Conservation (phyloP, 179 eudicot genomes). For the Actinidia polygama region DNA sequence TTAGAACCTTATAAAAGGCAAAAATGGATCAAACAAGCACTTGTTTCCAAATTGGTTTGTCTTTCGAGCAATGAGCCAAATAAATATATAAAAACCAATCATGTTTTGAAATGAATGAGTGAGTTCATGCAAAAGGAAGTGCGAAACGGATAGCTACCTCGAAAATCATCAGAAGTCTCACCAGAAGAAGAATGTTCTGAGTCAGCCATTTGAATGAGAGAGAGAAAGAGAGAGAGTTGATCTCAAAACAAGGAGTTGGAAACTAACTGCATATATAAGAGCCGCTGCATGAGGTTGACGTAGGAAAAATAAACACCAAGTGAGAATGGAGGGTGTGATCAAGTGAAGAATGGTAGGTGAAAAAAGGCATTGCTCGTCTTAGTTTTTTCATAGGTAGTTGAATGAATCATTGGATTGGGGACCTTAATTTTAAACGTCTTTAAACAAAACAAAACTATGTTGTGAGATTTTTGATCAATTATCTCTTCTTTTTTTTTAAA, state of each 20-base stretch:
- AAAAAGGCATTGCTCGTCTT: neutral
- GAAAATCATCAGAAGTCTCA: conserved; percentile 16
- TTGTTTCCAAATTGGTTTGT: too few species aligned
- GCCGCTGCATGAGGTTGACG: neutral
- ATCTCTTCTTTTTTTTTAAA: too few species aligned
- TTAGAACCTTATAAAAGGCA: too few species aligned
- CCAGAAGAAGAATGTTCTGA: conserved; percentile 26
- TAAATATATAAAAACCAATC: too few species aligned
- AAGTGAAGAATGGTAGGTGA: conserved; percentile 21
- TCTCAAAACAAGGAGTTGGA: neutral
- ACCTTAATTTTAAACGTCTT: too few species aligned
- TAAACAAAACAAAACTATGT: too few species aligned
- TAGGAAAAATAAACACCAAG: too few species aligned
- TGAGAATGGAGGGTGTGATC: conserved; percentile 22
- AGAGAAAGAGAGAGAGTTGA: neutral
- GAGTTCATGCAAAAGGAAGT: too few species aligned
- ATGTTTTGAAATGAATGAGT: too few species aligned
- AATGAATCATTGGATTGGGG: neutral
- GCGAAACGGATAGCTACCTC: neutral
- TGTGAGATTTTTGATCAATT: too few species aligned
- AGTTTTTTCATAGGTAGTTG: conserved; percentile 9
- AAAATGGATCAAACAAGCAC: too few species aligned
- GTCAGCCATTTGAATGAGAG: conserved; percentile 17
- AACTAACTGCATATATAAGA: neutral
- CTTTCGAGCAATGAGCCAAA: too few species aligned